Conservation (phyloP, 23 red algal species). For the Cyanidioschyzon merolae region DNA sequence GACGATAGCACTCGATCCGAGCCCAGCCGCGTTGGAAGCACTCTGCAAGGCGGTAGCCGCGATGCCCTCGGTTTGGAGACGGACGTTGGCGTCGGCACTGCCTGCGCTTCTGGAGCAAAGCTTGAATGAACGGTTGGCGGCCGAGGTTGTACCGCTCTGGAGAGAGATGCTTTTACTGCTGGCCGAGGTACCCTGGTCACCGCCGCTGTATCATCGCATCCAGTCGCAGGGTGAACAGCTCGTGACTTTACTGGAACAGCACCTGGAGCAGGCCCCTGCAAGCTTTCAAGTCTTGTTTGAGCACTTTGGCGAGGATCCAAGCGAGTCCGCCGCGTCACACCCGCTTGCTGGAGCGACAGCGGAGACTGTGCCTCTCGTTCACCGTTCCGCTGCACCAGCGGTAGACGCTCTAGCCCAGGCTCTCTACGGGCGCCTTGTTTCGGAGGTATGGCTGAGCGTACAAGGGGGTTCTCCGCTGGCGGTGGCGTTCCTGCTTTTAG, state of each 20-base stretch:
- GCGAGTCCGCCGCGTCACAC: neutral
- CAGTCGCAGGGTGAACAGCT: neutral
- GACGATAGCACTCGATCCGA: neutral
- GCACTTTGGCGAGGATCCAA: neutral
- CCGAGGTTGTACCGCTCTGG: neutral
- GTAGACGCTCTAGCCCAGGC: neutral
- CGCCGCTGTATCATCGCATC: neutral
- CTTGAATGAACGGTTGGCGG: neutral
- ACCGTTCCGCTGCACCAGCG: too few species aligned
- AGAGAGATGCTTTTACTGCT: neutral
- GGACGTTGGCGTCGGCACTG: neutral
- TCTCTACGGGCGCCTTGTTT: neutral
- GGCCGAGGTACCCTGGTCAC: neutral
- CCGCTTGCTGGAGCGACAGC: neutral
- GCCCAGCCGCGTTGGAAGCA: neutral
- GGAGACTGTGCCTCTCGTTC: neutral
- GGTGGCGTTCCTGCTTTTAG: neutral
- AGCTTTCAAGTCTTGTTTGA: neutral
- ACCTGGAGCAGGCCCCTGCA: neutral
- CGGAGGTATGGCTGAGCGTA: neutral
- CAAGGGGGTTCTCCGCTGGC: neutral
- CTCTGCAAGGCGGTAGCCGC: neutral
- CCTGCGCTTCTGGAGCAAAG: neutral
- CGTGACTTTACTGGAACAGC: neutral
- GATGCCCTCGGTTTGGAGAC: neutral